phyloP scores from a whole-genome alignment of 192 early-diverging fungal species.

The Podila epigama region DNA sequence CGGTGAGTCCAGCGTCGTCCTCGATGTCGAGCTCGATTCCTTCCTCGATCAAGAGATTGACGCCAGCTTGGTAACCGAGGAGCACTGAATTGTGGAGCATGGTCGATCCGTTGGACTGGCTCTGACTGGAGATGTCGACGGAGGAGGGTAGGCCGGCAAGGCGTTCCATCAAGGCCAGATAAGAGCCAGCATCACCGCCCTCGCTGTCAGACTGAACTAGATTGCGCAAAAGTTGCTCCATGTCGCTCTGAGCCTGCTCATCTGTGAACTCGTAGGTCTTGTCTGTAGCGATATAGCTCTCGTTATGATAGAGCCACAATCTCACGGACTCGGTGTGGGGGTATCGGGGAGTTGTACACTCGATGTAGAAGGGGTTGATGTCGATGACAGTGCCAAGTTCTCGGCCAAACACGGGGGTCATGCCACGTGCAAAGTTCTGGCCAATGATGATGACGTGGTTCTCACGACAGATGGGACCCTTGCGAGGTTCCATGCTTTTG shows the following conservation, averaged over 20 bases:
- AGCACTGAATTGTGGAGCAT: slow-evolving; percentile 48
- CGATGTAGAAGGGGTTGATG: slow-evolving; percentile 43
- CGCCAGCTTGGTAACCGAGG: slow-evolving; percentile 34
- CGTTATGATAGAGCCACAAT: slow-evolving; percentile 38
- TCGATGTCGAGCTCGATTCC: slow-evolving; percentile 45
- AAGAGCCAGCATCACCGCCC: slow-evolving; percentile 18
- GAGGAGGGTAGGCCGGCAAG: slow-evolving; percentile 29
- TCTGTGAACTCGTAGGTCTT: slow-evolving; percentile 43
- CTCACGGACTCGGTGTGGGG: slow-evolving; percentile 29
- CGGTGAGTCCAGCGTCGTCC: slow-evolving; percentile 42
- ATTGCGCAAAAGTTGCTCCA: slow-evolving; percentile 44
- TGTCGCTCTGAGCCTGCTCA: slow-evolving; percentile 42
- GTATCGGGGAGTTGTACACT: slow-evolving; percentile 44
- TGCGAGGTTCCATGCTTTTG: slow-evolving; percentile 33
- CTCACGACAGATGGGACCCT: slow-evolving; percentile 43
- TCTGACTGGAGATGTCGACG: slow-evolving; percentile 35
- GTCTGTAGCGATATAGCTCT: slow-evolving; percentile 28
- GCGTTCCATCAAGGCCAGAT: slow-evolving; percentile 23
- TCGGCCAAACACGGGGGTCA: slow-evolving; percentile 45
- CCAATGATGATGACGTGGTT: slow-evolving; percentile 51
- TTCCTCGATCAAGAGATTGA: slow-evolving; percentile 36
- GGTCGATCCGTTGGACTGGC: slow-evolving; percentile 39
- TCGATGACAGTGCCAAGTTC: slow-evolving; percentile 39
- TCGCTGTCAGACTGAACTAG: slow-evolving; percentile 38
- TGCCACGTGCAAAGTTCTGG: slow-evolving; percentile 38